A percentile compares a stretch with the other conserved stretches of the same genome.
Conservation (phyloP, 805 yeast genomes). For the Saccharomyces jurei region DNA sequence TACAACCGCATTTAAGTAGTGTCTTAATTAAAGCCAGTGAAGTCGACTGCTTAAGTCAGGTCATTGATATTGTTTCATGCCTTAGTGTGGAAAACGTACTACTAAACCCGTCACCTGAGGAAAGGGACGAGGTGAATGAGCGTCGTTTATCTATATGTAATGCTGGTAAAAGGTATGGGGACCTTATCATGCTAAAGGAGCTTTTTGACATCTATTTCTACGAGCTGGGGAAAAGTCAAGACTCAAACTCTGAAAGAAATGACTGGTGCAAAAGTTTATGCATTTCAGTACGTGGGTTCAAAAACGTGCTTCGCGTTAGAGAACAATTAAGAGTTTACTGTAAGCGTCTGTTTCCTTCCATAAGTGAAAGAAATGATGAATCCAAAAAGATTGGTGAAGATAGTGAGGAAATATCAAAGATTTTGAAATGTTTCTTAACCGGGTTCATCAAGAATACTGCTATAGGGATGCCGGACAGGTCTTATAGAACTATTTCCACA, state of each 20-base stretch:
- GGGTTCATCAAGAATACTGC: constrained; percentile 90
- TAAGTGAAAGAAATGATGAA: constrained; percentile 4
- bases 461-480: constrained; percentile 88
- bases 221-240: constrained; percentile 13
- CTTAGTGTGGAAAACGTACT: constrained; percentile 85
- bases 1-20: constrained; percentile 86
- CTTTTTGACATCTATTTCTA: constrained; percentile 47
- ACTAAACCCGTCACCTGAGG: constrained; percentile 69
- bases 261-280: constrained; percentile 80
- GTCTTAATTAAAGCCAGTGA: constrained; percentile 69
- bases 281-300: constrained; percentile 70
- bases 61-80: constrained; percentile 85
- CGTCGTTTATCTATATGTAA: constrained; percentile 61
- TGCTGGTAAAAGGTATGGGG: constrained; percentile 71
- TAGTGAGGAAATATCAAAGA: constrained; percentile 32
- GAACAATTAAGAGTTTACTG: constrained; percentile 46
- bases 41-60: constrained; percentile 48
- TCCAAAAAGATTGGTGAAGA: constrained; percentile 18
- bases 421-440: constrained; percentile 69
- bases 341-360: constrained; percentile 9
- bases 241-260: constrained; percentile 48
- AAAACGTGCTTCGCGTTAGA: constrained; percentile 66
- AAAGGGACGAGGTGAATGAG: constrained; percentile 77
- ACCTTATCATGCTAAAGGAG: constrained; percentile 74
- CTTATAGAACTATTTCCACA: constrained; percentile 74